Base-by-base conservation (phyloP, 108 stramenopile genomes). In the Pseudonitzschia delicatissima region DNA sequence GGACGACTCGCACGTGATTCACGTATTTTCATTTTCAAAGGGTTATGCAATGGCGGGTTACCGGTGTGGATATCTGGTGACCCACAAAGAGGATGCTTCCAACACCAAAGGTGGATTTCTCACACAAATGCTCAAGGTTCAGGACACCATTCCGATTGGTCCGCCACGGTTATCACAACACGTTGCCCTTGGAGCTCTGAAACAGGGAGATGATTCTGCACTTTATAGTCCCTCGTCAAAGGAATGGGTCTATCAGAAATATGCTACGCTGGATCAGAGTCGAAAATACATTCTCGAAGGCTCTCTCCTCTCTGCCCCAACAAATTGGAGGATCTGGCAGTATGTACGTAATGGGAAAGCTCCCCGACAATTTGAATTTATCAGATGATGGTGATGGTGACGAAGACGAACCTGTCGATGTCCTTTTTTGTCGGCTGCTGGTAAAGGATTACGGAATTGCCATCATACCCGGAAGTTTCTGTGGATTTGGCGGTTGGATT, bases 1-100 rank as follows among this genome's bases (percentile, higher is more conserved):
- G 27, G 67, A 77, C 34, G 78, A 82, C 26, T 75, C 80, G 12
- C 87, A 91, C 57, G 89, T 96, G 3, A 73, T 96, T 21, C 87
- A 93, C 72, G 82, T 94, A n/a, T 95, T 92, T 62, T 87, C 84
- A 44, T 91, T 95, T 66, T 82, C 80, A 51, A 94, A 96, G 73
- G 84, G 89, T 13, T 97, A 88, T 57, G 84, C 94, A 2, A 60
- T 98, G 76, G 93, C 95, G 8, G 97, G 97, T 33, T 98, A 93
- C 81, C 83, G 97, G 3, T 91, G 95, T 12, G 97, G 96, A 18
- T 96, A 96, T 57, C 34, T 94, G 11, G 85, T 82, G 6, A 32
- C 90, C 12, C 76, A 77, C 58, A 85, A 79, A 31, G 35, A 66
- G 13, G 60, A 57, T 12, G 55, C 29, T 32, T 48, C 66, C 1